These are phyloP conservation scores for Heliamphora ciliata DNA, from an alignment of 179 eudicot genomes.

Conservation along the genomic window DNA sequence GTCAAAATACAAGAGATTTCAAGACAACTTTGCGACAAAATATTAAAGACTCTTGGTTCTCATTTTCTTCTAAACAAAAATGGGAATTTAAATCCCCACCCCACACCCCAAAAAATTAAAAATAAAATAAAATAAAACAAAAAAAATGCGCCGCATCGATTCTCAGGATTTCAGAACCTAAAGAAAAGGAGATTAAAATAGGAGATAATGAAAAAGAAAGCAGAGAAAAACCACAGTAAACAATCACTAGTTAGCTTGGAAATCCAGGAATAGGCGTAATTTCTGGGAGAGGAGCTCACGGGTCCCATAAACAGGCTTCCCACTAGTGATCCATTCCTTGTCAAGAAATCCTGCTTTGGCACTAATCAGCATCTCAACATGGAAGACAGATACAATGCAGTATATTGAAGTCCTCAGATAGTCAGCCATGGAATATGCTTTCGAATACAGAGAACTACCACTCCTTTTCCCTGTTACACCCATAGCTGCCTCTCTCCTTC, in stretches of 20 bases:
- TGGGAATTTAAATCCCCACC: too few species aligned
- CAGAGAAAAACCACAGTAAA: not conserved
- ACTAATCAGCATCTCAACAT: constrained; percentile 62
- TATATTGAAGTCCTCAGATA: constrained; percentile 68
- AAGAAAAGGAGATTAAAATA: not conserved
- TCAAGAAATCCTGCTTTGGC: constrained; percentile 59
- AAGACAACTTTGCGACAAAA: too few species aligned
- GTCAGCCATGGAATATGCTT: constrained; percentile 79
- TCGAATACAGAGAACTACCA: constrained; percentile 55
- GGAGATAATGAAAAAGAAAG: not conserved
- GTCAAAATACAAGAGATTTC: too few species aligned
- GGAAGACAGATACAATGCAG: constrained; percentile 64
- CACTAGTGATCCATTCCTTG: constrained; percentile 62
- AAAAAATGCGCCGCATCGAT: not conserved
- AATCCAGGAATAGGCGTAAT: constrained; percentile 59
- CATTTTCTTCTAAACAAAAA: too few species aligned
- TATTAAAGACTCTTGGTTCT: too few species aligned
- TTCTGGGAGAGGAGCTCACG: constrained; percentile 64
- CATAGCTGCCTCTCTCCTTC: constrained; percentile 47
- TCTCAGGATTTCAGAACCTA: not conserved
- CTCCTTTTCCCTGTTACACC: constrained; percentile 45
- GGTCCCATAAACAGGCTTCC: constrained; percentile 59
- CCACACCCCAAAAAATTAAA: not conserved
- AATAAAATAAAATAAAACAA: not conserved
- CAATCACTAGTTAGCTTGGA: constrained; percentile 44